phyloP scores from a whole-genome alignment of 2,329 filamentous ascomycete species.

The Colletotrichum siamense region DNA sequence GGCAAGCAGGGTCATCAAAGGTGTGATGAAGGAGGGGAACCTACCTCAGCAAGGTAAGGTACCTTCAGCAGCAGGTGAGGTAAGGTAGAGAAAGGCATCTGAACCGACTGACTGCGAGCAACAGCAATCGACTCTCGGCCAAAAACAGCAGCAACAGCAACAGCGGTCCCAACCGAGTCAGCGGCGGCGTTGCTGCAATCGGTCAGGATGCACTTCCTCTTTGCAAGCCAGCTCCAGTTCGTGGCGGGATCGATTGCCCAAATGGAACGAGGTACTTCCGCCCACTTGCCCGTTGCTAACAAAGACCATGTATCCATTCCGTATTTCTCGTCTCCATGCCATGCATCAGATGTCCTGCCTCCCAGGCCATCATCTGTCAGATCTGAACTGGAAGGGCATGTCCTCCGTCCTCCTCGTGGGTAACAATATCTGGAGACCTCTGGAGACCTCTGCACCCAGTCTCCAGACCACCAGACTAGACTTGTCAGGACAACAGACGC shows the following conservation, averaged over 20 bases:
- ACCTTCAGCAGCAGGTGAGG: not conserved
- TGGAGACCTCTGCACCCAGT: not conserved
- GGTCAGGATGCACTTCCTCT: not conserved
- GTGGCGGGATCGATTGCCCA: not conserved
- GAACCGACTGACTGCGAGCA: not conserved
- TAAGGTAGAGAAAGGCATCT: not conserved
- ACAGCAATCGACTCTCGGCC: not conserved
- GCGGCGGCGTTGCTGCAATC: conserved; percentile 15
- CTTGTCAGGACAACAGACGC: not conserved
- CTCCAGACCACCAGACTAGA: not conserved
- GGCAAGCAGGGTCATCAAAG: not conserved
- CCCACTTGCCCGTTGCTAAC: not conserved
- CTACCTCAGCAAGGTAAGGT: not conserved
- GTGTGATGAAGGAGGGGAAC: not conserved
- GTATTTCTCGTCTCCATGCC: not conserved
- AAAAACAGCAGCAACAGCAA: not conserved
- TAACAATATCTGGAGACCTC: conserved; percentile 6
- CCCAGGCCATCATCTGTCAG: not conserved
- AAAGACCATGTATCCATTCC: not conserved
- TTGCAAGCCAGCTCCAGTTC: not conserved
- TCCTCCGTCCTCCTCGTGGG: conserved; percentile 11
- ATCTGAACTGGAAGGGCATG: conserved; percentile 13
- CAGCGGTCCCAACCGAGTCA: conserved; percentile 2
- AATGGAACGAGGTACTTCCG: not conserved
- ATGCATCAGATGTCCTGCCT: not conserved